These are phyloP conservation scores for Metarhizium robertsii DNA, from an alignment of 2,329 filamentous ascomycete species.

Conservation along the genomic window DNA sequence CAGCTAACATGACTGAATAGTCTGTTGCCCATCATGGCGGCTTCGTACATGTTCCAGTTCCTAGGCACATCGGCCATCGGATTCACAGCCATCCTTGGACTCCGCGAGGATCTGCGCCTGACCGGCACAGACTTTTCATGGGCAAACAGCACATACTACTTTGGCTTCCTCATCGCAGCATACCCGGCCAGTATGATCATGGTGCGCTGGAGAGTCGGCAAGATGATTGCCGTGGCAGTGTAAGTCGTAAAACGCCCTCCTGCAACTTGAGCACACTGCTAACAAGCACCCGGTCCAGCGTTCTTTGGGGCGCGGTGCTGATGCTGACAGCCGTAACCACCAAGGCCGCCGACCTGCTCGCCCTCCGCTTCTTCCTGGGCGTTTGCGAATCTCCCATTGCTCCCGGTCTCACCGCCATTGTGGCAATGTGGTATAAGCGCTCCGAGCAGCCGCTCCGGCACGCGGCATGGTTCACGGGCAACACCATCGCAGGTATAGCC, in stretches of 20 bases:
- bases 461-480: conserved; percentile 24
- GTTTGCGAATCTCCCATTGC: conserved; percentile 21
- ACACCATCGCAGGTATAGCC: conserved; percentile 18
- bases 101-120: conserved; percentile 34
- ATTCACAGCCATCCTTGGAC: conserved; percentile 40
- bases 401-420: conserved; percentile 19
- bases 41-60: conserved; percentile 50
- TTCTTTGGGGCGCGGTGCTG: conserved; percentile 28
- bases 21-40: conserved; percentile 42
- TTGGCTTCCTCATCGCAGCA: conserved; percentile 33
- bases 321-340: conserved; percentile 31
- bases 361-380: conserved; percentile 23
- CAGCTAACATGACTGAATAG: conserved; percentile 13
- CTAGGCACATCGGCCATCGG: conserved; percentile 48
- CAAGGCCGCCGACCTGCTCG: conserved; percentile 18
- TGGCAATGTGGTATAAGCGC: conserved; percentile 25
- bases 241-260: too few species aligned
- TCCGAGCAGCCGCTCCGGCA: conserved; percentile 19
- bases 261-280: too few species aligned
- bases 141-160: conserved; percentile 40
- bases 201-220: conserved; percentile 16
- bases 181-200: conserved; percentile 16
- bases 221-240: conserved; percentile 12
- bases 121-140: conserved; percentile 42
- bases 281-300: conserved; percentile 2